phyloP scores from a whole-genome alignment of 2,329 filamentous ascomycete genomes.

The Paraconiothyrium brasiliense region DNA sequence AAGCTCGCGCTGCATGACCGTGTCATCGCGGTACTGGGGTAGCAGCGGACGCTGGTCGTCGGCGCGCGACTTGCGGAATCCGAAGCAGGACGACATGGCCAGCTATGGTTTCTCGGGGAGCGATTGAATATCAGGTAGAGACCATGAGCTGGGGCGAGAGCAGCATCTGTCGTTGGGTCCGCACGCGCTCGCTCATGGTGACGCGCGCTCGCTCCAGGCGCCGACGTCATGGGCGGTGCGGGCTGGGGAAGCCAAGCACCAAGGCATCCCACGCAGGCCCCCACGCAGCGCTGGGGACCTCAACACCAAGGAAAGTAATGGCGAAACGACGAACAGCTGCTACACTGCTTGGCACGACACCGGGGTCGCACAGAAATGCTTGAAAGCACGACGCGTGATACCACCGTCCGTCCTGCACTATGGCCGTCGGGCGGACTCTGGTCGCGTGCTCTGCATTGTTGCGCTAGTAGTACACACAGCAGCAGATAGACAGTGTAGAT shows the following conservation, averaged over 20 bases:
- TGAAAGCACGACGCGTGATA: not conserved
- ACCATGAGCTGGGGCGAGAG: not conserved
- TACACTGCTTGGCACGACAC: not conserved
- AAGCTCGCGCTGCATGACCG: slow-evolving; percentile 76
- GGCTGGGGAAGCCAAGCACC: not conserved
- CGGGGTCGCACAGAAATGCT: not conserved
- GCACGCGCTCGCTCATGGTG: slow-evolving; percentile 17
- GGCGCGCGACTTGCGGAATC: slow-evolving; percentile 62
- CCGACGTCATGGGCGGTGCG: slow-evolving; percentile 18
- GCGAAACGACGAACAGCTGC: not conserved
- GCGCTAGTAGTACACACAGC: not conserved
- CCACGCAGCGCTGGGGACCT: not conserved
- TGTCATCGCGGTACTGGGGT: slow-evolving; percentile 84
- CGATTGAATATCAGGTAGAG: slow-evolving; percentile 15
- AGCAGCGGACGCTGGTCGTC: slow-evolving; percentile 78
- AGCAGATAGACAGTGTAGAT: too few relatives aligned
- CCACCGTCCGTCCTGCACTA: not conserved
- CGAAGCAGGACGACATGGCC: slow-evolving; percentile 72
- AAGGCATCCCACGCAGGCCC: not conserved
- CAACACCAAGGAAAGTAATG: not conserved
- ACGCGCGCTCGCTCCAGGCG: slow-evolving; percentile 3
- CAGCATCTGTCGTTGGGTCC: not conserved
- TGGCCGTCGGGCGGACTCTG: not conserved
- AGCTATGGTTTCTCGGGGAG: slow-evolving; percentile 9
- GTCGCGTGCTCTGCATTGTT: slow-evolving; percentile 6